Base-by-base conservation (phyloP, 2,329 filamentous ascomycete species). In the Aspergillus sp. region DNA sequence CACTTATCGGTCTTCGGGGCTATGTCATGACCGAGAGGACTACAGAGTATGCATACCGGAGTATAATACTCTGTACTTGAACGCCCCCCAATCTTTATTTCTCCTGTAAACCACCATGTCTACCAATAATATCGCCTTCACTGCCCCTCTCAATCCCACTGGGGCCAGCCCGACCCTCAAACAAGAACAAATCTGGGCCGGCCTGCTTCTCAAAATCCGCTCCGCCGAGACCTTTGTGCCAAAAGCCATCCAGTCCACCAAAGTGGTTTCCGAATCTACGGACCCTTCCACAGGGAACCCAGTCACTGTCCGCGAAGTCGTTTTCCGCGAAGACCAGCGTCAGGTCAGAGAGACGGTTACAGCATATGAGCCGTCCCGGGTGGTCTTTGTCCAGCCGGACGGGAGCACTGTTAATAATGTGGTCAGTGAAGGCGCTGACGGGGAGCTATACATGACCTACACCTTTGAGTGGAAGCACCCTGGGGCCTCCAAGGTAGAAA, bases 371-470 rank as follows among this genome's bases (percentile, higher is more conserved):
- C 47, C 54, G 4, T 48, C 49, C 26, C 56, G 58, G 19, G 57
- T 63, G n/a, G 59, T 62, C 4, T 64, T 63, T 44, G 49, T 45
- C 5, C 61, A 63, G 45, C 54, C 57, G 0, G 47, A 56, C 32
- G 61, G 59, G 19, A 61, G 53, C 43, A 52, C 51, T 2, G 43
- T 63, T 3, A 53, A 49, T 33, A 63, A 64, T 42, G 54, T 1
- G 65, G 62, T 68, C 35, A 65, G 60, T 28, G 54, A 64, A 8
- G 65, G 64, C 2, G 51, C 53, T 1, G 53, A 53, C 7, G 64
- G 61, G 5, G 61, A 65, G 6, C 40, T 71, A n/a, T 65, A 61
- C 43, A 56, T 71, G 59, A 71, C 67, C 1, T 71, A 69, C 54
- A 59, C 62, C 2, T 71, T 71, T 50, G 65, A 70, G 43, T 71